phyloP scores from a whole-genome alignment of 352 stramenopile genomes.

The Phytophthora tentaculata region DNA sequence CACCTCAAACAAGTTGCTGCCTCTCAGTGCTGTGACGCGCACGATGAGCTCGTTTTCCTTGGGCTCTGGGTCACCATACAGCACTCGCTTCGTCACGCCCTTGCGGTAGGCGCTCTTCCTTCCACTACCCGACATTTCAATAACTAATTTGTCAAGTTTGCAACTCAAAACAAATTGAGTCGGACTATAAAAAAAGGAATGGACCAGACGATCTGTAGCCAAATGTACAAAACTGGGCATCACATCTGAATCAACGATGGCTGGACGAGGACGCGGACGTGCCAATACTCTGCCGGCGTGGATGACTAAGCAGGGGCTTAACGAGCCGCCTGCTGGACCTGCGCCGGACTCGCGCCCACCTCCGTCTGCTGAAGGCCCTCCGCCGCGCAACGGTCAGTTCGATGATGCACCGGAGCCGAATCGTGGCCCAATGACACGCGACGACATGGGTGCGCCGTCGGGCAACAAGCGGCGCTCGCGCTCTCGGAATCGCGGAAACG shows the following conservation, averaged over 20 bases:
- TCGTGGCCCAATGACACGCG: slow-evolving; percentile 14
- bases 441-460: slow-evolving; percentile 28
- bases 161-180: slow-evolving; percentile 4
- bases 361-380: slow-evolving; percentile 8
- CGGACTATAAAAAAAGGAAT: slow-evolving; percentile 22
- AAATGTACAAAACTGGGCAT: slow-evolving; percentile 13
- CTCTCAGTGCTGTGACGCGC: slow-evolving; percentile 91
- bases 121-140: slow-evolving; percentile 88
- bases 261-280: slow-evolving; percentile 78
- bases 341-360: slow-evolving; percentile 8
- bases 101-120: slow-evolving; percentile 93
- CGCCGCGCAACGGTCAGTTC: slow-evolving; percentile 62
- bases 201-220: slow-evolving; percentile 25
- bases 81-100: slow-evolving; percentile 91
- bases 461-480: slow-evolving; percentile 31
- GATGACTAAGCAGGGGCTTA: slow-evolving; percentile 76
- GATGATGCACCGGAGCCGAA: slow-evolving; percentile 58
- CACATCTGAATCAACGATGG: slow-evolving; percentile 47
- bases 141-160: background rate
- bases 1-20: slow-evolving; percentile 97
- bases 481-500: slow-evolving; percentile 26
- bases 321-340: slow-evolving; percentile 17
- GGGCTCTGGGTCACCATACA: slow-evolving; percentile 91
- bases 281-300: slow-evolving; percentile 79
- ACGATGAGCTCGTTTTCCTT: slow-evolving; percentile 92